Conservation (phyloP, 805 yeast genomes). For the Kuraishia capsulata region DNA sequence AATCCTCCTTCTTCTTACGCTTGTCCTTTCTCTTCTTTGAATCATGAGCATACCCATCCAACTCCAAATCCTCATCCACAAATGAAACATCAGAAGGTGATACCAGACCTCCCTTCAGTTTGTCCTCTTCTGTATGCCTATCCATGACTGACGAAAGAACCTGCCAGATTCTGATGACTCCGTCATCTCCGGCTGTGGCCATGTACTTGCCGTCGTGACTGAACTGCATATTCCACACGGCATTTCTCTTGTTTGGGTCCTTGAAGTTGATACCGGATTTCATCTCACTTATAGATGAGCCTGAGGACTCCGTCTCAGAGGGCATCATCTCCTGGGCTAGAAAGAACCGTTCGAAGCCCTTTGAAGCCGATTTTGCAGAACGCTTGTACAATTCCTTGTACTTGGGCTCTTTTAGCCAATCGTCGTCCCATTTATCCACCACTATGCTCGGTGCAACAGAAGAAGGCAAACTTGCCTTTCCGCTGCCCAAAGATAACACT, state of each 20-base stretch:
- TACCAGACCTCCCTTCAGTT: not conserved
- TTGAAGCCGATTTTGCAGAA: slow-evolving; percentile 31
- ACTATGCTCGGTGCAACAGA: not conserved
- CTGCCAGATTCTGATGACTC: slow-evolving; percentile 64
- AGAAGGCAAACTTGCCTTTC: not conserved
- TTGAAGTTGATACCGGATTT: slow-evolving; percentile 22
- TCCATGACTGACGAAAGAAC: slow-evolving; percentile 69
- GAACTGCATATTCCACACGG: slow-evolving; percentile 70
- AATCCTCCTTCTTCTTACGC: slow-evolving; percentile 17
- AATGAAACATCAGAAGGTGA: not conserved
- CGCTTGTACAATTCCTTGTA: slow-evolving; percentile 41
- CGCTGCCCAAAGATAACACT: not conserved
- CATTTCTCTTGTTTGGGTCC: slow-evolving; percentile 22
- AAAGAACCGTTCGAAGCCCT: slow-evolving; percentile 41
- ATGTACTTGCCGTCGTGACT: slow-evolving; percentile 72
- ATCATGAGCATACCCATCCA: not conserved
- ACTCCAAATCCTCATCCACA: not conserved
- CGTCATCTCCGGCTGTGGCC: slow-evolving; percentile 80
- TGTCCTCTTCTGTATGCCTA: slow-evolving; percentile 19
- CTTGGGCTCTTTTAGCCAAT: slow-evolving; percentile 30
- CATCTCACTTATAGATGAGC: slow-evolving; percentile 16
- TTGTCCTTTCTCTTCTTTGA: slow-evolving; percentile 1
- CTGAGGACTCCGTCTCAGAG: slow-evolving; percentile 17
- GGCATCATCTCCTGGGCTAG: slow-evolving; percentile 54
- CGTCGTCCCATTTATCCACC: not conserved